Base-by-base conservation (phyloP, 768 basidiomycete genomes). In the Termitomyces sp. region DNA sequence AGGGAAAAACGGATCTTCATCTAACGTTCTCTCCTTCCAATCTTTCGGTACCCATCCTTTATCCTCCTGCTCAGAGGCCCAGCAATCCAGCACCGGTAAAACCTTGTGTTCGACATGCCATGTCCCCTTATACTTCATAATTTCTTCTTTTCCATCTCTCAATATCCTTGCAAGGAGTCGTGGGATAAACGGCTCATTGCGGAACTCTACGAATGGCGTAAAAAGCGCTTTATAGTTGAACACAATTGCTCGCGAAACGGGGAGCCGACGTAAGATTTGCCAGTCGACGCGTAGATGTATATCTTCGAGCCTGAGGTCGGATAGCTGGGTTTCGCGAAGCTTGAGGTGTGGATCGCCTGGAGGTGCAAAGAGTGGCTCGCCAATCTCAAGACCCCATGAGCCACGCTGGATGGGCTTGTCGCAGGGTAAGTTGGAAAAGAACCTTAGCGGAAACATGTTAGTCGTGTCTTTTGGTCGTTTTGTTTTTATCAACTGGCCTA, bases 141-240 rank as follows among this genome's bases (percentile, higher is more conserved):
- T 67, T 2, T 70, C 60, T 33, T 63, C 60, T 38, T 77, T 75
- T 12, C 76, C 73, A 46, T 79, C 77, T 6, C 68, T 63, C 20
- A 82, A 57, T 38, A 82, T 64, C 54, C 74, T 80, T 30, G 77
- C 72, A 18, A 83, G 51, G 38, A 83, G 67, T 52, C 68, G 72
- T 2, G 81, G 82, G 53, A 83, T 75, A 51, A 77, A 80, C 10
- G 77, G 77, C 58, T 83, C 82, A 5, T 69, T 61, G 36, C 74
- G 65, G 42, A 83, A 75, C 18, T 75, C 63, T 13, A 69, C 72
- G 20, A 80, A 60, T 0, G 80, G 80, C 1, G 80, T 83, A 66
- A 83, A 83, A 24, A 83, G 65, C 5, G 79, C 75, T 61, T 81
- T 83, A 66, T 76, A 83, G 61, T 81, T 82, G 69, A 84, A 83